Evolutionary conservation across 2,329 filamentous ascomycete genomes (phyloP).

Genomic region (Chrysoporthe puriensis): DNA sequence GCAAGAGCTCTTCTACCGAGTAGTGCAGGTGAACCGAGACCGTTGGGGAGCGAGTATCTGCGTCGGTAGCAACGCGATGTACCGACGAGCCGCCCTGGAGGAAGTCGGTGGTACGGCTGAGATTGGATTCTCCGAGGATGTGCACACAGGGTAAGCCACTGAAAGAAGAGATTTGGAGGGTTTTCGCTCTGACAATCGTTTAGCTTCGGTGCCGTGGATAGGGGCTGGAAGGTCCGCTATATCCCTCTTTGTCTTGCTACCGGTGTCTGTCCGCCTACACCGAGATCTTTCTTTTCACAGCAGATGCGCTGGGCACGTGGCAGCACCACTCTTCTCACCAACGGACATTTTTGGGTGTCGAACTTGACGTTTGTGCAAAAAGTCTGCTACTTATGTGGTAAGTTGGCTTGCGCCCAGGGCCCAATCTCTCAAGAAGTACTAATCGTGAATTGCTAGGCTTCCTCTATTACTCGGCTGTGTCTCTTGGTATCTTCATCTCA

Average conservation of each 20-base stretch:
- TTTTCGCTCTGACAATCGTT: neutral
- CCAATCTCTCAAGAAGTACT: neutral
- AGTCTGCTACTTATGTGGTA: slow-evolving; percentile 46
- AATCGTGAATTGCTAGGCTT: slow-evolving; percentile 33
- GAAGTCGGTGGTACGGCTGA: slow-evolving; percentile 47
- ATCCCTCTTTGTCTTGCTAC: slow-evolving; percentile 46
- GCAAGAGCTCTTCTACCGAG: slow-evolving; percentile 48
- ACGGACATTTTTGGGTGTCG: slow-evolving; percentile 45
- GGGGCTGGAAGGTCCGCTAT: slow-evolving; percentile 48
- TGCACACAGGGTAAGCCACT: slow-evolving; percentile 44
- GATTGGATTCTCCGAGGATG: slow-evolving; percentile 48
- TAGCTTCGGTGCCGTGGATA: slow-evolving; percentile 45
- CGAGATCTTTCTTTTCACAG: slow-evolving; percentile 47
- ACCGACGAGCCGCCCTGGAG: slow-evolving; percentile 43
- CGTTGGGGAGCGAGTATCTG: slow-evolving; percentile 47
- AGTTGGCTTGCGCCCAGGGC: neutral
- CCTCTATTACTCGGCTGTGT: slow-evolving; percentile 46
- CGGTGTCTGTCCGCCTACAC: slow-evolving; percentile 48
- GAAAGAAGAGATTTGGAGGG: no score
- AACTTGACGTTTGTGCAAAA: slow-evolving; percentile 45
- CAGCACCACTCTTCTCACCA: slow-evolving; percentile 45
- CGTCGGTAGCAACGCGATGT: slow-evolving; percentile 47
- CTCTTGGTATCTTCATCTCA: slow-evolving; percentile 45
- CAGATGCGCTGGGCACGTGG: slow-evolving; percentile 49
- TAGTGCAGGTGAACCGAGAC: slow-evolving; percentile 47